phyloP scores from a whole-genome alignment of 176 grass and related monocot genomes.

The barley (Hordeum vulgare) region DNA sequence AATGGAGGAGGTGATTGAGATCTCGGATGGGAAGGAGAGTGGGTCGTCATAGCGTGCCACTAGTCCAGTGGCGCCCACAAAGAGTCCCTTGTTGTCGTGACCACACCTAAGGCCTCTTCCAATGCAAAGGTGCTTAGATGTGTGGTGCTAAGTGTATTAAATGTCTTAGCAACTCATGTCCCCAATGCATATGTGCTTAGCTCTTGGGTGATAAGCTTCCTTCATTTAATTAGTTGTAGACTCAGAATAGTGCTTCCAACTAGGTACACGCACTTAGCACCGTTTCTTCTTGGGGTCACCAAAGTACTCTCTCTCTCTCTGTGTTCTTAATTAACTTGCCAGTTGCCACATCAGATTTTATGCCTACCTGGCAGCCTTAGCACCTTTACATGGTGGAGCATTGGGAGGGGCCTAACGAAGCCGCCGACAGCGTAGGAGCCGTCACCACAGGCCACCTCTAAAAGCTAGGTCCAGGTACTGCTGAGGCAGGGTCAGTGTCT shows the following conservation, averaged over 20 bases:
- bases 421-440: conserved; percentile 87
- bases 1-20: conserved; percentile 71
- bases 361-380: conserved; percentile 23
- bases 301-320: too few species aligned
- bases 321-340: too few species aligned
- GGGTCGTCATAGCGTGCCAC: conserved; percentile 52
- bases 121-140: too few species aligned
- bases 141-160: too few species aligned
- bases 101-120: conserved; percentile 93
- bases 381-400: not conserved
- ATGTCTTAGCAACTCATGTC: too few species aligned
- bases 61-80: conserved; percentile 60
- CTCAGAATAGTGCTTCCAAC: too few species aligned
- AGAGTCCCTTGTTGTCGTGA: conserved; percentile 91
- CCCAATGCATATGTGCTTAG: too few species aligned
- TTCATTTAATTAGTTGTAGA: too few species aligned
- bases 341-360: too few species aligned
- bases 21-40: conserved; percentile 86
- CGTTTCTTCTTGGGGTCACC: too few species aligned
- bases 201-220: too few species aligned
- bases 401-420: conserved; percentile 54
- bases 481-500: conserved; percentile 72
- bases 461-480: conserved; percentile 48
- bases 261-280: too few species aligned
- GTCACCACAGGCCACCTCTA: conserved; percentile 84